phyloP scores from a whole-genome alignment of 108 stramenopile genomes.

The Conticribra weissflogii region DNA sequence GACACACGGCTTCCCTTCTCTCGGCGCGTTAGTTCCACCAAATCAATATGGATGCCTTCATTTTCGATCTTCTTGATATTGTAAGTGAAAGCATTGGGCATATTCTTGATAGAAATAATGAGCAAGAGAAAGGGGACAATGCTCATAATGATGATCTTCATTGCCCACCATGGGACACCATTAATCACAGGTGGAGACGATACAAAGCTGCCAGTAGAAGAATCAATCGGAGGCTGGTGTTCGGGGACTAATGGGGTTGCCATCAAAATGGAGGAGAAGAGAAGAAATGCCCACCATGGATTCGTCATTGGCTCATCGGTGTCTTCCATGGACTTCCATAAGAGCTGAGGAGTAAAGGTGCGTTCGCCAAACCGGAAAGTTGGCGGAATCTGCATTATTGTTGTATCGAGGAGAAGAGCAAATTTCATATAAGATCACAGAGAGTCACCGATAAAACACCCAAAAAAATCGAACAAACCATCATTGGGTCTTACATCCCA shows the following conservation, averaged over 20 bases:
- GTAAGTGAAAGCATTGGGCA: background rate
- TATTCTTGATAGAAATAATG: background rate
- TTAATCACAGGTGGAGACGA: background rate
- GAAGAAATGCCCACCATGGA: background rate
- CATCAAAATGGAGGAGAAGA: background rate
- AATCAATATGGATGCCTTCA: background rate
- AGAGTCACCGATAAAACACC: background rate
- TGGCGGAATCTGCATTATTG: background rate
- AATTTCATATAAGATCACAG: background rate
- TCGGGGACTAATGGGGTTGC: background rate
- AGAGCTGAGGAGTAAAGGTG: background rate
- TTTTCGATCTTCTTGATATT: background rate
- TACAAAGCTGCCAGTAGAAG: background rate
- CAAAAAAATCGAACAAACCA: no score
- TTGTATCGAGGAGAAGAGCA: background rate
- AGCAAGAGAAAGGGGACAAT: background rate
- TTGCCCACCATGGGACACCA: background rate
- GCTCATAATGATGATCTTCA: background rate
- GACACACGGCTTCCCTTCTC: background rate
- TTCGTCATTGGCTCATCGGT: background rate
- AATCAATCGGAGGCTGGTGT: background rate
- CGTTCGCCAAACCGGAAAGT: background rate
- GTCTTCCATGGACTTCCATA: background rate
- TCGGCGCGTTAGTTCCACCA: background rate
- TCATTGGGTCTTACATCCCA: conserved; percentile 1